Conservation (phyloP, 768 basidiomycete species). For the Lactarius pseudohatsudake region DNA sequence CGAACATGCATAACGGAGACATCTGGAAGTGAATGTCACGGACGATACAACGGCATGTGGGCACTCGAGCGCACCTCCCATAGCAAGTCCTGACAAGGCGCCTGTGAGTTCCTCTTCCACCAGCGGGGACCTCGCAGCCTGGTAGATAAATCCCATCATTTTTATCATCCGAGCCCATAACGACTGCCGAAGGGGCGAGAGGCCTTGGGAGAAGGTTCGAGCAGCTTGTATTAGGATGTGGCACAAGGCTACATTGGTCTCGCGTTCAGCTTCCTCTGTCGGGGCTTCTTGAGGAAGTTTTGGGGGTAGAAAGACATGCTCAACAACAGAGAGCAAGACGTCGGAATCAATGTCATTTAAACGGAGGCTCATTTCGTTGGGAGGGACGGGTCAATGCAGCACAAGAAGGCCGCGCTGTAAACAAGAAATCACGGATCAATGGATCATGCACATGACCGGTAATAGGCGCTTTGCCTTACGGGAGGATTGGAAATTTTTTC, state of each 20-base stretch:
- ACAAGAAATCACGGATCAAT: too few species aligned
- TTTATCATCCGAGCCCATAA: conserved; percentile 9
- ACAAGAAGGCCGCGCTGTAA: neutral
- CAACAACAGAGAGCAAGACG: conserved; percentile 2
- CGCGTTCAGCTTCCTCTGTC: neutral
- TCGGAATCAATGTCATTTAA: neutral
- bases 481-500: too few species aligned
- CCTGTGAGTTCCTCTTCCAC: neutral
- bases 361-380: neutral
- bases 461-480: neutral
- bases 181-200: neutral
- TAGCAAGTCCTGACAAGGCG: neutral
- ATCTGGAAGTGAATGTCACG: neutral
- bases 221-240: conserved; percentile 13
- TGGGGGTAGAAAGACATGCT: conserved; percentile 22
- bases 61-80: neutral
- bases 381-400: neutral
- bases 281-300: conserved; percentile 21
- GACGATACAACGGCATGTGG: neutral
- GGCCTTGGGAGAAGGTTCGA: neutral
- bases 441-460: neutral
- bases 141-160: neutral
- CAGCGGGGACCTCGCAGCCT: neutral
- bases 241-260: conserved; percentile 7
- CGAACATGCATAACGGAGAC: conserved; percentile 15